Base-by-base conservation (phyloP, 2,329 filamentous ascomycete genomes). In the Cytospora paraplurivora region DNA sequence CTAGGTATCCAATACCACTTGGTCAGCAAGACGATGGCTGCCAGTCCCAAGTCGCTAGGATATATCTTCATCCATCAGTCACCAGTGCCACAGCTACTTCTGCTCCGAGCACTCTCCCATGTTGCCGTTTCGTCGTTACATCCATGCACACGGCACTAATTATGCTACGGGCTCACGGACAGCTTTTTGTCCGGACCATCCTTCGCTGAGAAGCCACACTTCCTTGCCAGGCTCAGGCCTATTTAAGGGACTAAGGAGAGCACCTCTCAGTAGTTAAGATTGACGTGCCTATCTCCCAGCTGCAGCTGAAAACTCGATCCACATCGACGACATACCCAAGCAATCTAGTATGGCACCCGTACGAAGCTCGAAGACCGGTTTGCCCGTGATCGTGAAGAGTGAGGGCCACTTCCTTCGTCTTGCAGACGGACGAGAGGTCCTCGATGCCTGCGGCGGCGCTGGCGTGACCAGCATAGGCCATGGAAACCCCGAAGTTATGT, bases 391-490 rank as follows among this genome's bases (percentile, higher is more conserved):
- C 66, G 49, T 60, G 41, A 44, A 66, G 64, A 38, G 69, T 66
- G 38, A 68, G 67, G 72, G 69, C 33, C 66, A 71, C 52, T 68
- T 69, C 59, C 67, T 71, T 63, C 62, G 66, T 47, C 67, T 70
- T 19, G 41, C 47, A 7, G 67, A 72, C 32, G 88, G 87, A 1
- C 80, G 82, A 32, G 78, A 76, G 38, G 82, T 95, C 51, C 82
- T 93, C 15, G 91, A 95, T 72, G 88, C 86, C 1, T 90, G 88
- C 21, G 85, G 88, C 34, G 91, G 91, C 21, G 88, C 91, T 3
- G 89, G 88, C 27, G 90, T 93, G 4, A 81, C 86, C 11, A 88
- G 87, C 71, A 77, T 94, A 11, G 91, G 91, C 7, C 87, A 92
- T 69, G 86, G 85, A 35, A 82, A 88, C 58, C 70, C 79, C 50